phyloP scores from a whole-genome alignment of 2,329 filamentous ascomycete species.

The Chrysoporthe puriensis region DNA sequence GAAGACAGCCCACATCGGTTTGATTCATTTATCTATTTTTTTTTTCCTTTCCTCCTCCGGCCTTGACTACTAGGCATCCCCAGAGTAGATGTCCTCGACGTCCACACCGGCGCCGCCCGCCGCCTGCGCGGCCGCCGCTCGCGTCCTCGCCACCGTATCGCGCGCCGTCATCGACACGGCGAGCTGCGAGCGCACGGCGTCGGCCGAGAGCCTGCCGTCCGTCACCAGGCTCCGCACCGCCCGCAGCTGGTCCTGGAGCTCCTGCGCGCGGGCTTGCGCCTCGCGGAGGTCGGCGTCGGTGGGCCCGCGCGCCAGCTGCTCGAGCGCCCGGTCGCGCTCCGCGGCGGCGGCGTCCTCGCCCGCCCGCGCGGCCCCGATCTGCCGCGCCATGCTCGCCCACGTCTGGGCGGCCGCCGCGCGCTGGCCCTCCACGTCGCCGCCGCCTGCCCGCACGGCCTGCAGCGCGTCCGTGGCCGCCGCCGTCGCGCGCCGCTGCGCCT shows the following conservation, averaged over 20 bases:
- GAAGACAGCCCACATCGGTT: background rate
- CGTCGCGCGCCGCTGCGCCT: constrained; percentile 16
- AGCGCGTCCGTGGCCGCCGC: constrained; percentile 16
- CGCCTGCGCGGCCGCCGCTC: background rate
- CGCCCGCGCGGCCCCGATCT: background rate
- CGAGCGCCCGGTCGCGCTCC: background rate
- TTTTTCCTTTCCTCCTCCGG: background rate
- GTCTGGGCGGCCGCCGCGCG: background rate
- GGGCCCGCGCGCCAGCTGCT: background rate
- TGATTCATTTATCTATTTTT: background rate
- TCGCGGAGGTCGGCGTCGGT: background rate
- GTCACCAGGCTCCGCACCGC: background rate
- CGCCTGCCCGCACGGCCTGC: background rate
- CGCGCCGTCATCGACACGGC: constrained; percentile 1
- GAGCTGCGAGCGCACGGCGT: constrained; percentile 5
- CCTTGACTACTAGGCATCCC: background rate
- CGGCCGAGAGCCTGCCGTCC: background rate
- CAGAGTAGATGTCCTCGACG: background rate
- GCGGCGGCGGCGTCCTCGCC: background rate
- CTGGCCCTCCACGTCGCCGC: background rate
- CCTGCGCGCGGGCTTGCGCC: background rate
- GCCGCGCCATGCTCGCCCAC: background rate
- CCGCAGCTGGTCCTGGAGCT: background rate
- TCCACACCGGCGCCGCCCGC: background rate
- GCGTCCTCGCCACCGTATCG: background rate